A percentile compares a stretch with the other conserved stretches of the same genome.
These are phyloP conservation scores for Lophiostoma macrostomum DNA, from an alignment of 495 filamentous ascomycete species.

Conservation along the genomic window DNA sequence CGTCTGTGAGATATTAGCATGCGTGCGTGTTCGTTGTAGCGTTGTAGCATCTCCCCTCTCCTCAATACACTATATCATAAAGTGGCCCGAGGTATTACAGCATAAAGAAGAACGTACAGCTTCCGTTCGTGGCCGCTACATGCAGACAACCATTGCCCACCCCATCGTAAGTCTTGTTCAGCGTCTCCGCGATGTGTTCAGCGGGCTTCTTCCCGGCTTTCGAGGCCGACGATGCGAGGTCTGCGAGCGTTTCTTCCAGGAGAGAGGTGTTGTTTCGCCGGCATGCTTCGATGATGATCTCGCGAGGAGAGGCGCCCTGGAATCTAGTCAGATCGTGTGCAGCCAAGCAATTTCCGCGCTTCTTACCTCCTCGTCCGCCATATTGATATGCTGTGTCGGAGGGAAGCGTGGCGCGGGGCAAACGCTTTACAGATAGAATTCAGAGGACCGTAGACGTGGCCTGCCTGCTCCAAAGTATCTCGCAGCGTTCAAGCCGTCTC, in stretches of 20 bases:
- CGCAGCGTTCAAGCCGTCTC: no score
- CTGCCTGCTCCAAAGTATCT: no score
- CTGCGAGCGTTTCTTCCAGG: constrained; percentile 57
- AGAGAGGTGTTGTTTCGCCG: constrained; percentile 88
- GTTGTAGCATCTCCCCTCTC: neutral
- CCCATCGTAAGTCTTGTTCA: constrained; percentile 80
- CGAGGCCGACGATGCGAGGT: constrained; percentile 49
- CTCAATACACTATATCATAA: neutral
- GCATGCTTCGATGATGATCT: constrained; percentile 88
- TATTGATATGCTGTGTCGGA: neutral
- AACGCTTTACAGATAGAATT: no score
- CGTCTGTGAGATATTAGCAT: constrained; percentile 52
- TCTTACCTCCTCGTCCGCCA: constrained; percentile 34
- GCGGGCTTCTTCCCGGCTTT: constrained; percentile 42
- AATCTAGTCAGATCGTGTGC: constrained; percentile 23
- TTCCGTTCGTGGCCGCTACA: constrained; percentile 79
- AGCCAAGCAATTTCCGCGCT: neutral
- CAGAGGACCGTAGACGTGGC: no score
- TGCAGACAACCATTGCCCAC: constrained; percentile 87
- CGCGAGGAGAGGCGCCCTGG: constrained; percentile 80
- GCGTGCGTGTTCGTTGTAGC: neutral
- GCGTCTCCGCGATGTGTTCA: constrained; percentile 58
- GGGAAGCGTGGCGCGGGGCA: no score
- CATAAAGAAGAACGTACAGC: constrained; percentile 58
- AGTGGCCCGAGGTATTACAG: neutral